Conservation (phyloP, 2,329 filamentous ascomycete species). For the Fusarium solani-melongenae region DNA sequence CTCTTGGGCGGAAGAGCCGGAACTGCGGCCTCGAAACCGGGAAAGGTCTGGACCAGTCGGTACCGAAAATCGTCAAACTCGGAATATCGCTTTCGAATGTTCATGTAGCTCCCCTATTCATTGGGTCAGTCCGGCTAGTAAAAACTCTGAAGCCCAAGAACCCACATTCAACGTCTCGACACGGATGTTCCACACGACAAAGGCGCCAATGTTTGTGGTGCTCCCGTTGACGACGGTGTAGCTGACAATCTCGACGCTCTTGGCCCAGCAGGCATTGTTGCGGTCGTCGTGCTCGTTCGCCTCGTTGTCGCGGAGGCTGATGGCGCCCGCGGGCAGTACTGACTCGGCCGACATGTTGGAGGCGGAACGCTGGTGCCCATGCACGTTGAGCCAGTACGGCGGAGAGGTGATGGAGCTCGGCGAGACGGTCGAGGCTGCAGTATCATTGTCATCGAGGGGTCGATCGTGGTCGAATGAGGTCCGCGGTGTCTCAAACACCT, state of each 20-base stretch:
- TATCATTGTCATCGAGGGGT: conserved; percentile 19
- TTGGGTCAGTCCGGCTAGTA: background rate
- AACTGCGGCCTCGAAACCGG: conserved; percentile 84
- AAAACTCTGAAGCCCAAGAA: conserved; percentile 13
- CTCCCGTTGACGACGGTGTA: conserved; percentile 68
- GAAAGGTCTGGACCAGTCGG: conserved; percentile 82
- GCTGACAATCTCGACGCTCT: conserved; percentile 69
- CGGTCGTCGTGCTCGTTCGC: conserved; percentile 60
- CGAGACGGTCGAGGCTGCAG: conserved; percentile 41
- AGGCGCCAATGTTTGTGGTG: conserved; percentile 77
- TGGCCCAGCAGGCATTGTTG: conserved; percentile 72
- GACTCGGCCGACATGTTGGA: conserved; percentile 62
- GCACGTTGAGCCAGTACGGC: conserved; percentile 57
- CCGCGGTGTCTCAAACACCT: conserved; percentile 43
- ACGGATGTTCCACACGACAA: conserved; percentile 92
- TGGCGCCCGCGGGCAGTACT: conserved; percentile 63
- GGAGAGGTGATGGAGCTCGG: conserved; percentile 51
- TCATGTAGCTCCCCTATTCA: conserved; percentile 68
- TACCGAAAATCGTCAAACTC: conserved; percentile 88
- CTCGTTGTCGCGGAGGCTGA: conserved; percentile 73
- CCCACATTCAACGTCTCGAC: conserved; percentile 85
- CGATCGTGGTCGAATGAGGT: conserved; percentile 39
- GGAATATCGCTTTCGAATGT: conserved; percentile 82
- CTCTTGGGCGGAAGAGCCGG: conserved; percentile 93
- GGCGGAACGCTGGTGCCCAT: conserved; percentile 49